Percentiles rank a stretch among this genome's conserved stretches.
phyloP scores from a whole-genome alignment of 768 basidiomycete genomes.

The Melanogaster broomeanus region DNA sequence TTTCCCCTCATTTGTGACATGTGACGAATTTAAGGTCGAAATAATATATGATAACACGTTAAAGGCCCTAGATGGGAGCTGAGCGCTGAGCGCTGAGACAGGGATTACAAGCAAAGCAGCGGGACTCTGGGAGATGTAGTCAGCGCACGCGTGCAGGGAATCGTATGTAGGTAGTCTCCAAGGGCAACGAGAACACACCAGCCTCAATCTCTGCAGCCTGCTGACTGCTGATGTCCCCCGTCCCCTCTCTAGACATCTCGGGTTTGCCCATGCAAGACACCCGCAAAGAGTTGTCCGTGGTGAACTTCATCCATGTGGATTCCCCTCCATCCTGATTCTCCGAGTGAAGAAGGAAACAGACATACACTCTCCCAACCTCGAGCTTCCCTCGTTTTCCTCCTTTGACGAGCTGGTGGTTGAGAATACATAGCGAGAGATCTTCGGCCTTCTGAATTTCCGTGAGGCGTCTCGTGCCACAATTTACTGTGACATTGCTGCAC shows the following conservation, averaged over 20 bases:
- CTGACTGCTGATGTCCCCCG: neutral
- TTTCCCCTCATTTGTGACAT: no score
- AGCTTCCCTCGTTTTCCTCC: slow-evolving; percentile 6
- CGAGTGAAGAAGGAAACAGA: slow-evolving; percentile 24
- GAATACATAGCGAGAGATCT: slow-evolving; percentile 23
- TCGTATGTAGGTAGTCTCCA: slow-evolving; percentile 13
- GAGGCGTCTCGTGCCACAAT: slow-evolving; percentile 18
- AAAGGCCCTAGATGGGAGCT: no score
- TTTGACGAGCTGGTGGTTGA: slow-evolving; percentile 16
- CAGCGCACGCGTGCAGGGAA: slow-evolving; percentile 6
- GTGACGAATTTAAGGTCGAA: no score
- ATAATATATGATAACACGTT: no score
- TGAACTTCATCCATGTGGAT: slow-evolving; percentile 24
- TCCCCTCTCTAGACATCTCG: neutral
- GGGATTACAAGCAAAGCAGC: no score
- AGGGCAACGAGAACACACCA: slow-evolving; percentile 8
- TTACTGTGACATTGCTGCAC: slow-evolving; percentile 13
- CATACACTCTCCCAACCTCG: slow-evolving; percentile 16
- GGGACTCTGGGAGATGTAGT: no score
- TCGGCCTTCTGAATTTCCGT: slow-evolving; percentile 6
- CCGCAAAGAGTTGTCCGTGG: slow-evolving; percentile 23
- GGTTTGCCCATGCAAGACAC: slow-evolving; percentile 9
- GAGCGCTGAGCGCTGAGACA: no score
- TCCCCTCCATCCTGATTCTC: neutral
- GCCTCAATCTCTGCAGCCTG: neutral